Evolutionary conservation across 305 asterid genomes (phyloP).

Genomic region (Stenogyne calaminthoides): DNA sequence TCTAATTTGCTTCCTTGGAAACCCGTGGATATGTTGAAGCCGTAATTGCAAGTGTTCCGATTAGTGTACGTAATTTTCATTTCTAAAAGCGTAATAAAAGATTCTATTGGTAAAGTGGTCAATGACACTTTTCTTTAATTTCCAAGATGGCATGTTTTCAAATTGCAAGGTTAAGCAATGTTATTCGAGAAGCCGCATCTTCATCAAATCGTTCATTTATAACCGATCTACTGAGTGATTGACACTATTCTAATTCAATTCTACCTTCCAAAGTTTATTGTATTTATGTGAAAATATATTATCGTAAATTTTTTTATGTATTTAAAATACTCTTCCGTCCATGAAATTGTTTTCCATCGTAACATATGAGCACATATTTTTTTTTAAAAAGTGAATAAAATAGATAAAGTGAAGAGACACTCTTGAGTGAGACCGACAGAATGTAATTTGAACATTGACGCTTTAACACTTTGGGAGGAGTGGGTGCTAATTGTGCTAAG

Average conservation of each 20-base stretch:
- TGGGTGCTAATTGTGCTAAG: too few relatives aligned
- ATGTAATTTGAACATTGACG: too few relatives aligned
- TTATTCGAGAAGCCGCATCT: neutral
- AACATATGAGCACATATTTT: too few relatives aligned
- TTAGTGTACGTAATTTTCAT: neutral
- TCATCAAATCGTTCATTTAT: neutral
- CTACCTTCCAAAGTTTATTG: neutral
- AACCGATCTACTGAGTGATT: neutral
- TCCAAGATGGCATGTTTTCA: neutral
- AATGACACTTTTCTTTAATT: neutral
- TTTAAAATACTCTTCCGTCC: too few relatives aligned
- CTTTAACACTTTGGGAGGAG: too few relatives aligned
- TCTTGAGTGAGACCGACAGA: too few relatives aligned
- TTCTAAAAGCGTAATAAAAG: neutral
- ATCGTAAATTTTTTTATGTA: too few relatives aligned
- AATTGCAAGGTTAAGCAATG: neutral
- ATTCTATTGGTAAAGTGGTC: neutral
- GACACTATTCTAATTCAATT: neutral
- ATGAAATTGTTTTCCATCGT: too few relatives aligned
- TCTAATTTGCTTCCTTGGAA: neutral
- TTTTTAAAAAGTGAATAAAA: too few relatives aligned
- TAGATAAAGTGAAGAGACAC: too few relatives aligned
- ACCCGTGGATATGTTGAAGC: neutral
- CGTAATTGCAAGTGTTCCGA: neutral
- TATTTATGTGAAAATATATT: too few relatives aligned